These are phyloP conservation scores for Kokia cookei DNA, from an alignment of 441 rosid genomes.

Conservation along the genomic window DNA sequence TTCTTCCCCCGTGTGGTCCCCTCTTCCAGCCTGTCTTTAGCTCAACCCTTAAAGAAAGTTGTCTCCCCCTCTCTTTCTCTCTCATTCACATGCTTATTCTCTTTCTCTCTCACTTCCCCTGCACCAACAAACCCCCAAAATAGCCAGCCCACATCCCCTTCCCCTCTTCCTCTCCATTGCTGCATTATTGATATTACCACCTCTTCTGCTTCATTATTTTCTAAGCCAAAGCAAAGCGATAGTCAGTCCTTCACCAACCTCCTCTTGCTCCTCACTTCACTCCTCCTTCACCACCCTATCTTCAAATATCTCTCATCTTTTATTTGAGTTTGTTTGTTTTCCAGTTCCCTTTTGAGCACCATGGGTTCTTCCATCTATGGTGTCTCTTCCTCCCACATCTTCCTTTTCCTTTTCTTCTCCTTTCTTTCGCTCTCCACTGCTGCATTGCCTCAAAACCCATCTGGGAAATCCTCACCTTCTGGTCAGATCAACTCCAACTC, in stretches of 20 bases:
- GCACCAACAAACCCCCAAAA: not conserved
- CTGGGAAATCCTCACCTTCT: slow-evolving; percentile 16
- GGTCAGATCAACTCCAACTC: slow-evolving; percentile 73
- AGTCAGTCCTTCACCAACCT: too few relatives aligned
- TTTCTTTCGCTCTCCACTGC: slow-evolving; percentile 10
- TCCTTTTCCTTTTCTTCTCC: slow-evolving; percentile 7
- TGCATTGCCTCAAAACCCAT: slow-evolving; percentile 42
- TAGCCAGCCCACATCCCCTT: too few relatives aligned
- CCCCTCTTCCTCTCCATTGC: not conserved
- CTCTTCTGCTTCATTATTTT: too few relatives aligned
- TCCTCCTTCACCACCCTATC: not conserved
- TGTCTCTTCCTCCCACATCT: slow-evolving; percentile 22
- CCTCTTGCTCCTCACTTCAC: not conserved
- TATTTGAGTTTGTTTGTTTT: not conserved
- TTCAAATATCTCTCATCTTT: not conserved
- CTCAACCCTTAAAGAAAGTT: not conserved
- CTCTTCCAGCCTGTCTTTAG: slow-evolving; percentile 48
- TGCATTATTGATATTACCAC: not conserved
- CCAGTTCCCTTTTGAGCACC: slow-evolving; percentile 25
- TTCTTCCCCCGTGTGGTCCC: slow-evolving; percentile 32
- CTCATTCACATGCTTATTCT: slow-evolving; percentile 4
- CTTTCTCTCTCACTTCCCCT: not conserved
- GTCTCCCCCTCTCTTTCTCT: not conserved
- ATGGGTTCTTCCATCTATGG: slow-evolving; percentile 49
- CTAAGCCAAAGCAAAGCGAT: too few relatives aligned